Base-by-base conservation (phyloP, 108 stramenopile species). In the Cyclotella distinguenda region DNA sequence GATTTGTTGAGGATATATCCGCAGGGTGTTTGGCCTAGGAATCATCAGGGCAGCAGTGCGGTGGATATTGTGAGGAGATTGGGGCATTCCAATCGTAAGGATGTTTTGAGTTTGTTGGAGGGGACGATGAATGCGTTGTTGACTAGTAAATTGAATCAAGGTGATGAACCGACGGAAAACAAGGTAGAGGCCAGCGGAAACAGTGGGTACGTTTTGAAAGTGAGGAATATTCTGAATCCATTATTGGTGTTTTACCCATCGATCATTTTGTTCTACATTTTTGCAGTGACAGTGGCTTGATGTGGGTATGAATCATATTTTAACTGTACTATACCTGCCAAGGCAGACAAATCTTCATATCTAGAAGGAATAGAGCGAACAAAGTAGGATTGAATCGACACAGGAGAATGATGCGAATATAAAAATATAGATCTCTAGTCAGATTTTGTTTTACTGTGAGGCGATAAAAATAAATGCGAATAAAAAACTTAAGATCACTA, bases 51-150 rank as follows among this genome's bases (percentile, higher is more conserved):
- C 13, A 84, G 80, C 68, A 63, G 82, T 30, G 84, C 93, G 2
- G 65, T 72, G 10, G 93, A 94, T 77, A 89, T 94, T 57, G 70
- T 80, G 13, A 77, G 74, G 50, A 72, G 89, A 39, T 64, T 94
- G 26, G 64, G 81, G 18, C 89, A 94, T 60, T 60, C 80, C 13
- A 91, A 91, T 71, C 75, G 87, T n/a, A 77, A 60, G 47, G 60
- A 70, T 25, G 78, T 86, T 0, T 16, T 93, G 64, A 32, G 47
- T 16, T 26, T 71, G 4, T 60, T 80, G 47, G 79, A 80, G 34
- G 38, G 42, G 13, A 77, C 76, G 30, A 77, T 66, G 76, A 60
- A 52, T 36, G 15, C 28, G 21, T 47, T 77, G 50, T 39, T 77
- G 44, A 62, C 63, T 32, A 64, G 56, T 39, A 64, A 64, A 22